A percentile compares a stretch with the other conserved stretches of the same genome.
Evolutionary conservation across 2,329 filamentous ascomycete species (phyloP).

Genomic region (Hansfordia pulvinata): DNA sequence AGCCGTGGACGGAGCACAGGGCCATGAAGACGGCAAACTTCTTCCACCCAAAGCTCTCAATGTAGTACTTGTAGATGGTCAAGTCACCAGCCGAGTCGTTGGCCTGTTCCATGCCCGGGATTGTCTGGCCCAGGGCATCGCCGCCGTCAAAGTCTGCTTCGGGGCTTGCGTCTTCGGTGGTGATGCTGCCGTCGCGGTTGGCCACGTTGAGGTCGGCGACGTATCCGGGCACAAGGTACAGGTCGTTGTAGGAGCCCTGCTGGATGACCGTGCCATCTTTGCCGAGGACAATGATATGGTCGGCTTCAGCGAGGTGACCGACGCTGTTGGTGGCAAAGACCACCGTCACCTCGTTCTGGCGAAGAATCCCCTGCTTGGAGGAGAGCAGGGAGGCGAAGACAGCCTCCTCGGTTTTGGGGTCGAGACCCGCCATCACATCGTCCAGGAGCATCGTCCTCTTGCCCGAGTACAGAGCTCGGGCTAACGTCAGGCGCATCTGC

Average conservation of each 20-base stretch:
- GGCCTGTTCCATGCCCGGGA: slow-evolving; percentile 1
- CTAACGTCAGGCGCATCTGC: slow-evolving; percentile 21
- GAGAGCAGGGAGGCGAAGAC: slow-evolving; percentile 29
- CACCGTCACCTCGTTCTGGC: slow-evolving; percentile 21
- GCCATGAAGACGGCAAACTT: too few species aligned
- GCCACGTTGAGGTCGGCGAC: slow-evolving; percentile 8
- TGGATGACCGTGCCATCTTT: slow-evolving; percentile 26
- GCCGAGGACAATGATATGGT: slow-evolving; percentile 23
- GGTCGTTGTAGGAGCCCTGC: slow-evolving; percentile 24
- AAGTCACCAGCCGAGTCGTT: slow-evolving; percentile 8
- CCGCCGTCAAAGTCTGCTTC: slow-evolving; percentile 1
- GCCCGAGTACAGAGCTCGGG: slow-evolving; percentile 29
- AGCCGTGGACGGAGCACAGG: slow-evolving; percentile 10
- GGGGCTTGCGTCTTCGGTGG: slow-evolving; percentile 1
- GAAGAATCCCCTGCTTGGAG: slow-evolving; percentile 24
- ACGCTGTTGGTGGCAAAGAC: slow-evolving; percentile 29
- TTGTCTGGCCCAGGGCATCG: slow-evolving; percentile 1
- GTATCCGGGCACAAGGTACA: slow-evolving; percentile 16
- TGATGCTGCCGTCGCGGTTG: not conserved
- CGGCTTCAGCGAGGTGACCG: slow-evolving; percentile 17
- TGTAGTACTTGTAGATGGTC: slow-evolving; percentile 11
- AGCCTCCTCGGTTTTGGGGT: slow-evolving; percentile 24
- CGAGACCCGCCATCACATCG: slow-evolving; percentile 30
- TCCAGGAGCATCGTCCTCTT: slow-evolving; percentile 27
- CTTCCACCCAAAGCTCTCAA: slow-evolving; percentile 13